Evolutionary conservation across 1,139 yeast species (phyloP).

Genomic region (Nakaseomyces bracarensis): DNA sequence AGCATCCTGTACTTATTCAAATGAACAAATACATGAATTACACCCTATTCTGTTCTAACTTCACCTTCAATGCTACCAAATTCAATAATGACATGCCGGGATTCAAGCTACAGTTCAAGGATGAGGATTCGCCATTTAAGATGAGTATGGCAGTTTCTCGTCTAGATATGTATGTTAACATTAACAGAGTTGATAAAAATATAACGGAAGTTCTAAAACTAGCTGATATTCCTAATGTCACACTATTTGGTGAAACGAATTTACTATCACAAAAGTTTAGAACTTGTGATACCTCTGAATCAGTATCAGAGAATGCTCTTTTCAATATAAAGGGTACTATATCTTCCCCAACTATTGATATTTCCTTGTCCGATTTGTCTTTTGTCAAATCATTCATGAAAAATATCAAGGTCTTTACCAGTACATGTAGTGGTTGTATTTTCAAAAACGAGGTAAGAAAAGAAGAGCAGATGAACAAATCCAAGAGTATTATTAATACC

Average conservation of each 20-base stretch:
- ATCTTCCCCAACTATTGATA: constrained; percentile 37
- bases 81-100: constrained; percentile 42
- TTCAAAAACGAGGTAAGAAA: constrained; percentile 18
- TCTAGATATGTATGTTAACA: constrained; percentile 37
- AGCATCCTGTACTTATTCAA: constrained; percentile 17
- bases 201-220: constrained; percentile 34
- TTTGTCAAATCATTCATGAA: constrained; percentile 29
- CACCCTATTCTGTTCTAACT: constrained; percentile 20
- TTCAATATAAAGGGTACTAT: constrained; percentile 42
- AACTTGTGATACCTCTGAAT: constrained; percentile 32
- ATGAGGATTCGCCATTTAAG: constrained; percentile 48
- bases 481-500: constrained; percentile 5
- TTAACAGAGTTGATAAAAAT: constrained; percentile 24
- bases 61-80: constrained; percentile 27
- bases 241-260: constrained; percentile 49
- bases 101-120: constrained; percentile 46
- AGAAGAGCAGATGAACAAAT: constrained; percentile 14
- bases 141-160: constrained; percentile 37
- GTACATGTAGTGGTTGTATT: constrained; percentile 12
- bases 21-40: constrained; percentile 20
- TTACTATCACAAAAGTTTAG: constrained; percentile 39
- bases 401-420: constrained; percentile 25
- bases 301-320: neutral
- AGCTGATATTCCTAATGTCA: constrained; percentile 45
- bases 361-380: constrained; percentile 33